These are phyloP conservation scores for Aspergillus baeticus DNA, from an alignment of 495 filamentous ascomycete species.

Conservation along the genomic window DNA sequence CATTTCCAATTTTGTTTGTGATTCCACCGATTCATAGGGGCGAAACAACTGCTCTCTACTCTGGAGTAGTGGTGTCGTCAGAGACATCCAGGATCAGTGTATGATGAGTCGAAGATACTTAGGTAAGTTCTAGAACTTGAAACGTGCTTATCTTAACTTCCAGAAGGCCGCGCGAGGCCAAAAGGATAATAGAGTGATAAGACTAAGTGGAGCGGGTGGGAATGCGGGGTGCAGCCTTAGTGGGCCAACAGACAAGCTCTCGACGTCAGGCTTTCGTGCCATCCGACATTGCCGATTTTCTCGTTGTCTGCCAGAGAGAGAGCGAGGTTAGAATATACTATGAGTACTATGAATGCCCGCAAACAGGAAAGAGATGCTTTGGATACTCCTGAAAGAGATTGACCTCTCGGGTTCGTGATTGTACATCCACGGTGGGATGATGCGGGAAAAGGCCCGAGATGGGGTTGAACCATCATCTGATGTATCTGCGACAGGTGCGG, in stretches of 20 bases:
- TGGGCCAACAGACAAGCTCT: slow-evolving; percentile 17
- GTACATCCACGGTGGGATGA: slow-evolving; percentile 1
- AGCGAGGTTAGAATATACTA: too few relatives aligned
- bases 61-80: not conserved
- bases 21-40: too few relatives aligned
- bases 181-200: not conserved
- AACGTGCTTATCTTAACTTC: not conserved
- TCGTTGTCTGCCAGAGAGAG: too few relatives aligned
- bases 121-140: too few relatives aligned
- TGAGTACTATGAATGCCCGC: too few relatives aligned
- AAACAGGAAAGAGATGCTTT: not conserved
- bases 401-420: not conserved
- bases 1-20: not conserved
- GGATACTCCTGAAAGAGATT: not conserved
- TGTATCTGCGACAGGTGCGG: slow-evolving; percentile 12
- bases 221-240: slow-evolving; percentile 49
- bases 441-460: not conserved
- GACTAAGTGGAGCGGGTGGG: slow-evolving; percentile 30
- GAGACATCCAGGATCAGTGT: not conserved
- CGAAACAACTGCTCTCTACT: too few relatives aligned
- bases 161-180: not conserved
- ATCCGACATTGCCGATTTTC: slow-evolving; percentile 20
- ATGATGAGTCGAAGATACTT: too few relatives aligned
- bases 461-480: slow-evolving; percentile 15
- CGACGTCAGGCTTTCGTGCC: slow-evolving; percentile 39